A percentile compares a stretch with the other conserved stretches of the same genome.
These are phyloP conservation scores for Melaleuca alternifolia DNA, from an alignment of 345 rosid genomes.

Conservation along the genomic window DNA sequence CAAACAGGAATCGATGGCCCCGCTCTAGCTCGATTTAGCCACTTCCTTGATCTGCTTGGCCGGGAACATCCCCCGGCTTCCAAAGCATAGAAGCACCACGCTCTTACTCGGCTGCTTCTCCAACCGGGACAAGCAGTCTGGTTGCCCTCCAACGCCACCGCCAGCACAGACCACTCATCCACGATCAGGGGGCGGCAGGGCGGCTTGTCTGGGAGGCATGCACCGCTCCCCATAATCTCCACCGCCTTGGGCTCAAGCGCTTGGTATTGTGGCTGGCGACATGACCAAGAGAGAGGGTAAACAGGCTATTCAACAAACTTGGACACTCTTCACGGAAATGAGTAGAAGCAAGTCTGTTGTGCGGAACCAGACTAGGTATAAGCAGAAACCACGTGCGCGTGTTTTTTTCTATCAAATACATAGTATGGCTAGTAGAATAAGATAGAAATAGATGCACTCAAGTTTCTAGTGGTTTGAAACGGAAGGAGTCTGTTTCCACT, in stretches of 20 bases:
- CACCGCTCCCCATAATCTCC: neutral
- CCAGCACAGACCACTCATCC: neutral
- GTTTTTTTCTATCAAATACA: too few species aligned
- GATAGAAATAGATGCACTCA: too few species aligned
- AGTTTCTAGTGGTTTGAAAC: too few species aligned
- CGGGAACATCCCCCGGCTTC: constrained; percentile 2
- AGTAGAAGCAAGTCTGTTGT: too few species aligned
- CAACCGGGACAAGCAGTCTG: constrained; percentile 4
- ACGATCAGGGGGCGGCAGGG: neutral
- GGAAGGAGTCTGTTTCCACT: too few species aligned
- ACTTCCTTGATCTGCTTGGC: constrained; percentile 6
- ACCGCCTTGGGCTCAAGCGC: constrained; percentile 2
- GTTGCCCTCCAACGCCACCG: neutral
- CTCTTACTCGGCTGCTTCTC: constrained; percentile 5
- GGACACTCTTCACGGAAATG: too few species aligned
- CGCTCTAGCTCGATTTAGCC: constrained; percentile 3
- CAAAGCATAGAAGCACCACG: constrained; percentile 15
- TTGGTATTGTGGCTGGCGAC: too few species aligned
- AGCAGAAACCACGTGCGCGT: too few species aligned
- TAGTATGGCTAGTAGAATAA: too few species aligned
- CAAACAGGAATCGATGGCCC: constrained; percentile 12
- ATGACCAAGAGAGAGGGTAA: too few species aligned
- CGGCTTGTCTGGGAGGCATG: neutral
- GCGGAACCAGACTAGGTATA: too few species aligned
- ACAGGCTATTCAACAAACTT: neutral